Percentiles rank a stretch among this genome's conserved stretches.
phyloP scores from a whole-genome alignment of 352 stramenopile species.

The Phytophthora sojae region DNA sequence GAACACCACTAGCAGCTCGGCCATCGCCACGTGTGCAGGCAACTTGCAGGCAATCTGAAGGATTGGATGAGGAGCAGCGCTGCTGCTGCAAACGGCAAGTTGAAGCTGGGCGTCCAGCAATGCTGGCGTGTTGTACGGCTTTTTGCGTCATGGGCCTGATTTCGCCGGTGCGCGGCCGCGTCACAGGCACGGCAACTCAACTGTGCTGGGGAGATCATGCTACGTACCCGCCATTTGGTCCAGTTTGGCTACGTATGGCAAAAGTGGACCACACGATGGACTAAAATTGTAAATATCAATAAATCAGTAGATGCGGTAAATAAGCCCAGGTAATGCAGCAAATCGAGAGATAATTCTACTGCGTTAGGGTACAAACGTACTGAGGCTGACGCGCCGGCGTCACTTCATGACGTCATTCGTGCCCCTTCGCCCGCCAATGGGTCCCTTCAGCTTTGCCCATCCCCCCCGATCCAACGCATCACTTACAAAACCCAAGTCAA shows the following conservation, averaged over 20 bases:
- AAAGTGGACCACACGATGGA: not conserved
- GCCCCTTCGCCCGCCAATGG: constrained; percentile 16
- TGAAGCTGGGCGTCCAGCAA: constrained; percentile 16
- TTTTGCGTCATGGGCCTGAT: constrained; percentile 42
- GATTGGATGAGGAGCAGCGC: constrained; percentile 19
- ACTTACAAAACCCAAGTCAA: constrained; percentile 36
- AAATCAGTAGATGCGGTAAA: not conserved
- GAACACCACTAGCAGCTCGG: not conserved
- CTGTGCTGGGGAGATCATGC: too few species aligned
- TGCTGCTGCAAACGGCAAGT: constrained; percentile 16
- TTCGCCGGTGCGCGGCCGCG: constrained; percentile 21
- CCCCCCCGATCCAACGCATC: not conserved
- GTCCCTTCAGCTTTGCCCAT: not conserved
- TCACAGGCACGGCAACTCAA: not conserved
- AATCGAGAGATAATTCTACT: not conserved
- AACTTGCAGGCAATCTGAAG: constrained; percentile 7
- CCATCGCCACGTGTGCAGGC: not conserved
- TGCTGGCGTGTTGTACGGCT: not conserved
- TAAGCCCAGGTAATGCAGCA: not conserved
- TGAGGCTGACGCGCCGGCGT: not conserved
- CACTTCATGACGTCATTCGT: constrained; percentile 51
- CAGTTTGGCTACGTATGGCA: not conserved
- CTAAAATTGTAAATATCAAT: not conserved
- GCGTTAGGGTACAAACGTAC: constrained; percentile 2
- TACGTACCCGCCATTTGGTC: too few species aligned